Evolutionary conservation across 495 filamentous ascomycete species (phyloP).

Genomic region (Penicillium psychrofluorescens): DNA sequence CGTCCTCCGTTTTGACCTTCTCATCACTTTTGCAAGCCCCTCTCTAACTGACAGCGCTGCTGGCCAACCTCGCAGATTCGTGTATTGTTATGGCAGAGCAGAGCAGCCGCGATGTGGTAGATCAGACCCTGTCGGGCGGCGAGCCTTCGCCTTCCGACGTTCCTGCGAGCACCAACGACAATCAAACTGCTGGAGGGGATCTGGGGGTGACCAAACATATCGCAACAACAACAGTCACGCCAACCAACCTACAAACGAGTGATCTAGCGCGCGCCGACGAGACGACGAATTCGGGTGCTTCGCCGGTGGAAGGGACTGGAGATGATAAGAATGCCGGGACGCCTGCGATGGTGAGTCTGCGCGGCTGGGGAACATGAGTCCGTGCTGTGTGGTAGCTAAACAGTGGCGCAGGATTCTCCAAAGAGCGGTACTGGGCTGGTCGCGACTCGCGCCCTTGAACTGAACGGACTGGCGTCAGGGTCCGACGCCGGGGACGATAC

Average conservation of each 20-base stretch:
- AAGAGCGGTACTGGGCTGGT: slow-evolving; percentile 29
- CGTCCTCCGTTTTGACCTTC: slow-evolving; percentile 5
- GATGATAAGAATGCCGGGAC: slow-evolving; percentile 23
- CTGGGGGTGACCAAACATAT: slow-evolving; percentile 40
- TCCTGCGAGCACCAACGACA: slow-evolving; percentile 57
- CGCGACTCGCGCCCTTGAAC: slow-evolving; percentile 35
- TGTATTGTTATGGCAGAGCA: slow-evolving; percentile 79
- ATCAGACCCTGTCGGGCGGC: slow-evolving; percentile 69
- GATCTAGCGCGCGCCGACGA: slow-evolving; percentile 19
- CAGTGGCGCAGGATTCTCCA: slow-evolving; percentile 20
- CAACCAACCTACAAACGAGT: slow-evolving; percentile 18
- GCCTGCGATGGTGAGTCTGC: slow-evolving; percentile 24
- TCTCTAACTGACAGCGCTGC: slow-evolving; percentile 32
- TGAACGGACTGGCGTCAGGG: slow-evolving; percentile 32
- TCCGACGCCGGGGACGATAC: slow-evolving; percentile 42
- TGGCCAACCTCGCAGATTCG: slow-evolving; percentile 39
- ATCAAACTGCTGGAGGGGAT: slow-evolving; percentile 49
- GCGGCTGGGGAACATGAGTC: neutral
- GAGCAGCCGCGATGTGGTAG: slow-evolving; percentile 70
- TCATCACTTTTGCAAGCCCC: slow-evolving; percentile 13
- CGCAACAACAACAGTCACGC: slow-evolving; percentile 19
- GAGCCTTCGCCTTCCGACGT: slow-evolving; percentile 64
- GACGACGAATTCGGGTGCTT: slow-evolving; percentile 11
- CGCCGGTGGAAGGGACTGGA: slow-evolving; percentile 15
- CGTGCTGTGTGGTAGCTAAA: slow-evolving; percentile 13